Evolutionary conservation across 2,329 filamentous ascomycete genomes (phyloP), one percentile per base, ranked within the genome.

Genomic region (Monilinia fructigena): DNA sequence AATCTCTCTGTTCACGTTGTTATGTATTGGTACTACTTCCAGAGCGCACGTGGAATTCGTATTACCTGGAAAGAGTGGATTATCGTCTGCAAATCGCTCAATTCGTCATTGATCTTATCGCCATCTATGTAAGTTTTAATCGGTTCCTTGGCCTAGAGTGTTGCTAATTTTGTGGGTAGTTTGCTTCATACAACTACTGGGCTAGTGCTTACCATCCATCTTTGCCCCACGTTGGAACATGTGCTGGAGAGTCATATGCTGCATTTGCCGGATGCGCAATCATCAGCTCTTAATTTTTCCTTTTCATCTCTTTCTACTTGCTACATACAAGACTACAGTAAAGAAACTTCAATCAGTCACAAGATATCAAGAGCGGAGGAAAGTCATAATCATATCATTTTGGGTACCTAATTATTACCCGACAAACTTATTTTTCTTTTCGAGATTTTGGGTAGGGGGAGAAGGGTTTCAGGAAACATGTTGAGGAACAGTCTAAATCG

Each of bases 21-120:
- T 78, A 98, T 98, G 94, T 98, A 98, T 89, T 97, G 93, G 93
- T 98, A 98, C 88, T 98, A 98, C 87, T 98, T 98, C 89, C 94
- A 98, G 85, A 94, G 92, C 77, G 93, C 94, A 65, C 92, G 94
- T 74, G 95, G 95, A 73, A 87, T 98, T 79, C 89, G 89, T 76
- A 95, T 97, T 81, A 97, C 93, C 93, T 98, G 94, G 94, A 98
- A 98, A 89, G 92, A 97, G 82, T 98, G 94, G 90, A 96, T 98
- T 78, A 98, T 74, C 91, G 93, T 77, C 90, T 97, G 77, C 94
- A 98, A 82, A 98, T 98, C 80, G 87, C 91, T 75, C 94, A 98
- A 79, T 98, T 98, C 82, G 86, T 98, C 78, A 93, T 98, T 79
- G 94, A 97, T 80, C 89, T 98, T 68, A 92, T 91, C 93, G 86